Evolutionary conservation across 768 basidiomycete genomes (phyloP).

Genomic region (Mycena floridula): DNA sequence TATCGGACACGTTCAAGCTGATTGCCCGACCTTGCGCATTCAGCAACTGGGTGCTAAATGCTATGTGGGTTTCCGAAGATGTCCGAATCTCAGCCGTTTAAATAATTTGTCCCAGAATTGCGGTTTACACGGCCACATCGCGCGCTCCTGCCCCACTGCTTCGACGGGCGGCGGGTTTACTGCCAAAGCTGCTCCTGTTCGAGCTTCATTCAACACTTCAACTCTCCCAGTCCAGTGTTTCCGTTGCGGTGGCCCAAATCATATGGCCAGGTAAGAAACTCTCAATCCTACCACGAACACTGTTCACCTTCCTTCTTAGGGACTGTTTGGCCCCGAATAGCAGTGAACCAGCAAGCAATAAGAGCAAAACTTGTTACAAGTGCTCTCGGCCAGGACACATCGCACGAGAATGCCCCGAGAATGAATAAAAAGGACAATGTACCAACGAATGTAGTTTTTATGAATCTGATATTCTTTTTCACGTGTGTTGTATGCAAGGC

Average conservation of each 20-base stretch:
- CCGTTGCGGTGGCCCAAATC: constrained; percentile 85
- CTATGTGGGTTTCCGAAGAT: constrained; percentile 49
- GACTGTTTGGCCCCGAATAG: constrained; percentile 71
- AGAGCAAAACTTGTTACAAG: constrained; percentile 81
- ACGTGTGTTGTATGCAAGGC: not conserved
- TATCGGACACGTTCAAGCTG: constrained; percentile 34
- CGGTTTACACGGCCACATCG: constrained; percentile 79
- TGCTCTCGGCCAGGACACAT: constrained; percentile 45
- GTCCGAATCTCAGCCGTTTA: not conserved
- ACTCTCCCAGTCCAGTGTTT: constrained; percentile 84
- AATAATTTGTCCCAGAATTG: constrained; percentile 46
- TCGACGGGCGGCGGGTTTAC: constrained; percentile 41
- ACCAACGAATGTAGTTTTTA: not conserved
- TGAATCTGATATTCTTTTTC: too few relatives aligned
- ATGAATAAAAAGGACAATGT: constrained; percentile 7
- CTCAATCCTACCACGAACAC: constrained; percentile 2
- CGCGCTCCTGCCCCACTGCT: constrained; percentile 63
- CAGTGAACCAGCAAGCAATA: constrained; percentile 44
- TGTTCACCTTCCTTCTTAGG: constrained; percentile 39
- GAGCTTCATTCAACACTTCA: constrained; percentile 69
- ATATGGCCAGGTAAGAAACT: constrained; percentile 62
- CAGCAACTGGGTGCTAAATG: constrained; percentile 69
- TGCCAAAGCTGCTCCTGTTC: constrained; percentile 67
- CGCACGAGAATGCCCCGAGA: constrained; percentile 61
- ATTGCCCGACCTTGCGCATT: constrained; percentile 75